phyloP scores from a whole-genome alignment of 257 asterid genomes.

The Primulina eburnea region DNA sequence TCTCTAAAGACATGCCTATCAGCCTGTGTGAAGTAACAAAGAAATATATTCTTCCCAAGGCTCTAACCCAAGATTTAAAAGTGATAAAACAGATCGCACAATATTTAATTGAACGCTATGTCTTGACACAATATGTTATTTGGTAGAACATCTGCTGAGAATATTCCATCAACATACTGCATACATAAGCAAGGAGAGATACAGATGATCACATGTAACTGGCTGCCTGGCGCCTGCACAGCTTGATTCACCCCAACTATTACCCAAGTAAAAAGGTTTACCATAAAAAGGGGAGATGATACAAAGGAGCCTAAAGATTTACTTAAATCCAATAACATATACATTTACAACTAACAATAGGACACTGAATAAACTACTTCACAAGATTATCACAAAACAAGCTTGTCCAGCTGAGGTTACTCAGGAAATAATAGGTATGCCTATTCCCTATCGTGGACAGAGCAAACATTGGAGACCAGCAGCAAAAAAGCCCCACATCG shows the following conservation, averaged over 20 bases:
- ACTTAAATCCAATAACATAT: background rate
- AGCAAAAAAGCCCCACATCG: background rate
- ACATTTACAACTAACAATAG: background rate
- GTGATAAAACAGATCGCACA: background rate
- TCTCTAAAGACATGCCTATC: background rate
- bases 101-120: background rate
- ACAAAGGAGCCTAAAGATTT: background rate
- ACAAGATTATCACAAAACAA: background rate
- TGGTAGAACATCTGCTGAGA: background rate
- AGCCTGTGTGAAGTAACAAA: background rate
- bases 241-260: background rate
- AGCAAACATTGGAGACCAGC: constrained; percentile 3
- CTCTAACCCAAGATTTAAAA: background rate
- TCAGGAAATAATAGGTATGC: background rate
- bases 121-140: background rate
- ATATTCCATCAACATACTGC: background rate
- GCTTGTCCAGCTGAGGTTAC: background rate
- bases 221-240: background rate
- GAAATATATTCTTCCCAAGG: background rate
- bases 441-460: background rate
- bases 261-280: background rate
- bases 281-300: background rate
- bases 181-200: background rate
- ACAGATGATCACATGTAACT: background rate
- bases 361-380: background rate